These are phyloP conservation scores for Teratosphaeria zuluensis DNA, from an alignment of 2,329 filamentous ascomycete genomes.

Conservation along the genomic window DNA sequence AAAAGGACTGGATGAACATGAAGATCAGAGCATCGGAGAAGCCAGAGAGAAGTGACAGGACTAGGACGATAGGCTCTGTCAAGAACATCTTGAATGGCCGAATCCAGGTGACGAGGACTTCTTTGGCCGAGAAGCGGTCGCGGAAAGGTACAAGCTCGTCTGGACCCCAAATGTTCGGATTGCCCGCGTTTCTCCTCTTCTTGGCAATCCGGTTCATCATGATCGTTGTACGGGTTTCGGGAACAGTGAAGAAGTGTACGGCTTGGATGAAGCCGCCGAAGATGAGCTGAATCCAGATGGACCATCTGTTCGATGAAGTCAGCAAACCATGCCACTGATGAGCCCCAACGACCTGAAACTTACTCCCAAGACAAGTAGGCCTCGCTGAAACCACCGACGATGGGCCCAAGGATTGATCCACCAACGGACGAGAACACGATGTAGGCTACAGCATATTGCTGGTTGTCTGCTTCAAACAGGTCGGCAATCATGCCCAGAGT, in stretches of 20 bases:
- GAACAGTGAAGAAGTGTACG: slow-evolving; percentile 52
- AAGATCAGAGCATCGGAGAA: slow-evolving; percentile 72
- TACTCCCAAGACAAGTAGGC: slow-evolving; percentile 48
- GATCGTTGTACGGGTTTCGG: slow-evolving; percentile 70
- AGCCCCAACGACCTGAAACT: slow-evolving; percentile 3
- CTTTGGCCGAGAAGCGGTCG: slow-evolving; percentile 33
- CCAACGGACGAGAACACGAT: slow-evolving; percentile 40
- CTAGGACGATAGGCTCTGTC: slow-evolving; percentile 65
- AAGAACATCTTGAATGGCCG: slow-evolving; percentile 70
- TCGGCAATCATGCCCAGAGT: slow-evolving; percentile 59
- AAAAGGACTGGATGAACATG: slow-evolving; percentile 69
- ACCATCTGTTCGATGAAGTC: slow-evolving; percentile 43
- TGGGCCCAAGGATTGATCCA: slow-evolving; percentile 28
- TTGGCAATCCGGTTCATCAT: slow-evolving; percentile 74
- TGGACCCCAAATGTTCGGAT: slow-evolving; percentile 60
- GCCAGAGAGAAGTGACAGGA: slow-evolving; percentile 60
- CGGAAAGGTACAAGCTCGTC: slow-evolving; percentile 52
- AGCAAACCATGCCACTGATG: not conserved
- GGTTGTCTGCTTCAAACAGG: slow-evolving; percentile 50
- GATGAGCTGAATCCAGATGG: slow-evolving; percentile 82
- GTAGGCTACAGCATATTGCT: slow-evolving; percentile 53
- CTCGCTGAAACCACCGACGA: slow-evolving; percentile 28
- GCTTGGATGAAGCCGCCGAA: slow-evolving; percentile 63
- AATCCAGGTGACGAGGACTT: slow-evolving; percentile 46
- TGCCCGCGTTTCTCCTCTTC: slow-evolving; percentile 54